These are phyloP conservation scores for Pyricularia sp. DNA, from an alignment of 2,329 filamentous ascomycete genomes.

Conservation along the genomic window DNA sequence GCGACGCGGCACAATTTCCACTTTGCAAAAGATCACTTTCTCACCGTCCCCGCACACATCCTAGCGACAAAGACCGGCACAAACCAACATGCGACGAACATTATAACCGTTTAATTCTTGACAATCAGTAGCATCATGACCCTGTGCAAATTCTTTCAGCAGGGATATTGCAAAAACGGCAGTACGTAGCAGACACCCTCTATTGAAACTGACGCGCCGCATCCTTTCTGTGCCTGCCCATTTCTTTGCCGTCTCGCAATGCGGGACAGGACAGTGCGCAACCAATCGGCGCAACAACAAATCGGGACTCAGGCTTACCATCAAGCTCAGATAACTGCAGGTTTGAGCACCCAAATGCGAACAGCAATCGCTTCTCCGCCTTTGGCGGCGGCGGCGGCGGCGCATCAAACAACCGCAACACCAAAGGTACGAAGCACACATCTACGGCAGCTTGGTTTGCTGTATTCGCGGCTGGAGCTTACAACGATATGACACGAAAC, in stretches of 20 bases:
- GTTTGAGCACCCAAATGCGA: constrained; percentile 38
- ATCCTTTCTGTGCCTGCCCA: not conserved
- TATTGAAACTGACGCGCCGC: not conserved
- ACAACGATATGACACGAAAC: not conserved
- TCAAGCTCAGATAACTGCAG: constrained; percentile 35
- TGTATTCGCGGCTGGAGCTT: constrained; percentile 13
- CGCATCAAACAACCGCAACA: not conserved
- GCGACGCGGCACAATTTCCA: not conserved
- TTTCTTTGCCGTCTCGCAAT: not conserved
- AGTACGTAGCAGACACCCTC: constrained; percentile 25
- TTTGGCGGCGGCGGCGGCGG: constrained; percentile 20
- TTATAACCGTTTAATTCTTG: not conserved
- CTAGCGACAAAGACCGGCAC: not conserved
- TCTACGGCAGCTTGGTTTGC: constrained; percentile 7
- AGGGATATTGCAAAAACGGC: constrained; percentile 43
- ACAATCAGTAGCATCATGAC: constrained; percentile 8
- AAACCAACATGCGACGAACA: not conserved
- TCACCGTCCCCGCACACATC: not conserved
- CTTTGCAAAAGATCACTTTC: not conserved
- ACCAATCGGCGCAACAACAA: not conserved
- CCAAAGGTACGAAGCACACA: not conserved
- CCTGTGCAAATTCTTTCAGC: constrained; percentile 39
- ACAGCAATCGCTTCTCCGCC: constrained; percentile 47
- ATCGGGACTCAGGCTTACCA: not conserved
- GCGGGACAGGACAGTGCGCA: not conserved